phyloP scores from a whole-genome alignment of 805 yeast genomes.

The Pichia gijzeniarum region DNA sequence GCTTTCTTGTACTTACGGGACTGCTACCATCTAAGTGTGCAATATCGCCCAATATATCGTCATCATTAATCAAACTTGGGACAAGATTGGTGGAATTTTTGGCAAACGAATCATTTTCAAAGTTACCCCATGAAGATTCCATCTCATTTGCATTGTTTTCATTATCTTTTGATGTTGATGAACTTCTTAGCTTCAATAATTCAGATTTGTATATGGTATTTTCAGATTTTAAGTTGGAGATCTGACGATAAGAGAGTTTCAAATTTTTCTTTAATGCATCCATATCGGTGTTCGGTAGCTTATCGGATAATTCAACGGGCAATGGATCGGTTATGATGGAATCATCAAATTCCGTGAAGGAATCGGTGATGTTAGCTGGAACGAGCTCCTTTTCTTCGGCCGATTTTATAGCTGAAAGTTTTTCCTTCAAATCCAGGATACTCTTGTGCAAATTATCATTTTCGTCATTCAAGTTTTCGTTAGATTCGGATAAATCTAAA shows the following conservation, averaged over 20 bases:
- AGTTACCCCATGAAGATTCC: constrained; percentile 15
- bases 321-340: constrained; percentile 30
- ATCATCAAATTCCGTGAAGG: constrained; percentile 31
- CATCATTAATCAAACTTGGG: background rate
- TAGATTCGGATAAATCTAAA: constrained; percentile 42
- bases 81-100: background rate
- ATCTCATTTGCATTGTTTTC: constrained; percentile 2
- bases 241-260: constrained; percentile 55
- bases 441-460: constrained; percentile 50
- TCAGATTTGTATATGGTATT: constrained; percentile 4
- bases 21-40: constrained; percentile 7
- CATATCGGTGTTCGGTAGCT: constrained; percentile 46
- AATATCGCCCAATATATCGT: constrained; percentile 1
- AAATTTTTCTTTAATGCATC: constrained; percentile 64
- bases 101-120: constrained; percentile 11
- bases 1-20: constrained; percentile 3
- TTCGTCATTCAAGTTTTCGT: constrained; percentile 61
- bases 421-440: constrained; percentile 23
- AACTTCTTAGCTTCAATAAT: constrained; percentile 6
- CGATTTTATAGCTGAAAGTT: constrained; percentile 11
- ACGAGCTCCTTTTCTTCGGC: too few species aligned
- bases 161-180: background rate
- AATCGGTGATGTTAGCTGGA: constrained; percentile 11
- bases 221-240: constrained; percentile 46
- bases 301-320: constrained; percentile 32